Base-by-base conservation (phyloP, 2,329 filamentous ascomycete species). In the Pleurostoma richardsiae region DNA sequence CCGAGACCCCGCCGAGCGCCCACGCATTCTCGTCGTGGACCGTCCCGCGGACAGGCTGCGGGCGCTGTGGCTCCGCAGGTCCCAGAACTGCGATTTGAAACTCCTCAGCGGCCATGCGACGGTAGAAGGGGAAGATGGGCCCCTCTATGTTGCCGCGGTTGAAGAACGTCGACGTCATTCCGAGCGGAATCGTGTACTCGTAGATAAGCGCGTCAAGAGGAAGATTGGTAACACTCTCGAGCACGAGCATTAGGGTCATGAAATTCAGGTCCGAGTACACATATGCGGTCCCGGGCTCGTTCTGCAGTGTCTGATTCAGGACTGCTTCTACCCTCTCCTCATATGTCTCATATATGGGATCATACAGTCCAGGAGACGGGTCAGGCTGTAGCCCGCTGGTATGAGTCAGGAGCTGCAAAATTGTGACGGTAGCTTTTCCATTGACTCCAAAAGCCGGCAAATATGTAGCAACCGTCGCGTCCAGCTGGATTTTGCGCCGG, bases 21-120 rank as follows among this genome's bases (percentile, higher is more conserved):
- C 61, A 67, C 11, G 64, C 57, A 36, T 66, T 66, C 47, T 67
- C 64, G 47, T 67, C 62, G 51, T 61, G 61, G 31, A 68, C 65
- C 4, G 62, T 67, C 4, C 65, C 65, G 3, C 62, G 63, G 5
- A 68, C 62, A 1, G 64, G 65, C 43, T 68, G 64, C 1, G 65
- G 64, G 7, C 65, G 56, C 26, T 59, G 44, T 4, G 65, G 65
- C 44, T 64, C 63, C 3, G 38, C 42, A 5, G 55, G 46, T 4
- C 60, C 58, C 4, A 59, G 49, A 26, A 60, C 62, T n/a, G 52
- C 54, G 6, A 60, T 56, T 44, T 66, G 59, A 44, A 60, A 65
- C 48, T 66, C 63, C 30, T 59, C 53, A 5, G 62, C 46, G 3
- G 62, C 63, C 47, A 56, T 62, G 27, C 58, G 55, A 8, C 33